Evolutionary conservation across 2,329 filamentous ascomycete species (phyloP).

Genomic region (Alternaria sp.): DNA sequence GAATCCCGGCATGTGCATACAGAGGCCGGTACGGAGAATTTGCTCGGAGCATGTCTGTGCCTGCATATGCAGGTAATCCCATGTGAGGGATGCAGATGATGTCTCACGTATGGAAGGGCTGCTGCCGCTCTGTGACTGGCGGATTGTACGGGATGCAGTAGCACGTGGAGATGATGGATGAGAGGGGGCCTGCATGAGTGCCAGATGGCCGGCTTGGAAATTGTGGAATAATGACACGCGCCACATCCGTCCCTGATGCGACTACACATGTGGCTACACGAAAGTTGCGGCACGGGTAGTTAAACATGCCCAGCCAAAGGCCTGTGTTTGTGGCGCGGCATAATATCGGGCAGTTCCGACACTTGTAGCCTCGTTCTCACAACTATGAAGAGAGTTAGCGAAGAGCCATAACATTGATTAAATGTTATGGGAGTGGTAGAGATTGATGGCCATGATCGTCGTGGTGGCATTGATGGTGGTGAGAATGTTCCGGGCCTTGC

Average conservation of each 20-base stretch:
- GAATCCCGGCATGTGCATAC: conserved; percentile 2
- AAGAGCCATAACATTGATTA: neutral
- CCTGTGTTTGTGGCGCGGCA: neutral
- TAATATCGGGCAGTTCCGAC: neutral
- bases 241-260: conserved; percentile 2
- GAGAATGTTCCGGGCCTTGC: neutral
- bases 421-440: neutral
- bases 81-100: conserved; percentile 5
- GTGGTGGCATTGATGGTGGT: neutral
- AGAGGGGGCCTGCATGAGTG: neutral
- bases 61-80: conserved; percentile 10
- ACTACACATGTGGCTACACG: neutral
- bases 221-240: neutral
- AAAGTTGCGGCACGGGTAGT: neutral
- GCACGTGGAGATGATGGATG: neutral
- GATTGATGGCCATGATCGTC: neutral
- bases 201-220: neutral
- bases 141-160: neutral
- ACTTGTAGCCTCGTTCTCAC: neutral
- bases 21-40: conserved; percentile 19
- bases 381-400: neutral
- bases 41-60: neutral
- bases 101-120: conserved; percentile 8
- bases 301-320: conserved; percentile 1
- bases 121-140: conserved; percentile 9